A percentile compares a stretch with the other conserved stretches of the same genome.
phyloP scores from a whole-genome alignment of 306 rosid species.

The Vigna trinervia region DNA sequence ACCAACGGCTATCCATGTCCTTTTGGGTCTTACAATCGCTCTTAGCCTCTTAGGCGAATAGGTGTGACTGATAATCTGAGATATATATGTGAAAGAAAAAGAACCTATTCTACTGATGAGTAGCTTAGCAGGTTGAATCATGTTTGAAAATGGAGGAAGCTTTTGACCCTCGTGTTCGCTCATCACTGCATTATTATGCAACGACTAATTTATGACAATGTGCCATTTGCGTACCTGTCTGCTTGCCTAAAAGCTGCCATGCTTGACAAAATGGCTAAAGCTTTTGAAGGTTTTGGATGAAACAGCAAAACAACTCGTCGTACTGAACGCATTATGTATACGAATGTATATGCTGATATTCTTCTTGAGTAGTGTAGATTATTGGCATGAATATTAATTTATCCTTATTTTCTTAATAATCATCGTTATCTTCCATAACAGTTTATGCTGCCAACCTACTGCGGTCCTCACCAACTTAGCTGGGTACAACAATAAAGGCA shows the following conservation, averaged over 20 bases:
- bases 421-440: neutral
- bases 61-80: too few relatives aligned
- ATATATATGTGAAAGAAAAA: neutral
- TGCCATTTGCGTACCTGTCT: conserved; percentile 1
- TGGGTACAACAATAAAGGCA: neutral
- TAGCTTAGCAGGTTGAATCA: neutral
- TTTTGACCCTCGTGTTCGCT: conserved; percentile 33
- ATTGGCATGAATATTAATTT: neutral
- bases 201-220: conserved; percentile 20
- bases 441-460: neutral
- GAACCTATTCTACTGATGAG: neutral
- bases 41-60: neutral
- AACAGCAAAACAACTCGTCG: neutral
- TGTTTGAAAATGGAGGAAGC: conserved; percentile 20
- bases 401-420: neutral
- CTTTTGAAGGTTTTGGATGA: conserved; percentile 12
- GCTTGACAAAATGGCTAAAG: conserved; percentile 36
- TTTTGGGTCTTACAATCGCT: conserved; percentile 10
- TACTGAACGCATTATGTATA: neutral
- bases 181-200: conserved; percentile 36
- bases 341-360: too few relatives aligned
- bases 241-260: conserved; percentile 42
- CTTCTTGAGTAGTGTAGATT: neutral
- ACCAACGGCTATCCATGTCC: neutral
- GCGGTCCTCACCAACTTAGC: neutral